Evolutionary conservation across 306 rosid genomes (phyloP).

Genomic region (Medicago ruthenica): DNA sequence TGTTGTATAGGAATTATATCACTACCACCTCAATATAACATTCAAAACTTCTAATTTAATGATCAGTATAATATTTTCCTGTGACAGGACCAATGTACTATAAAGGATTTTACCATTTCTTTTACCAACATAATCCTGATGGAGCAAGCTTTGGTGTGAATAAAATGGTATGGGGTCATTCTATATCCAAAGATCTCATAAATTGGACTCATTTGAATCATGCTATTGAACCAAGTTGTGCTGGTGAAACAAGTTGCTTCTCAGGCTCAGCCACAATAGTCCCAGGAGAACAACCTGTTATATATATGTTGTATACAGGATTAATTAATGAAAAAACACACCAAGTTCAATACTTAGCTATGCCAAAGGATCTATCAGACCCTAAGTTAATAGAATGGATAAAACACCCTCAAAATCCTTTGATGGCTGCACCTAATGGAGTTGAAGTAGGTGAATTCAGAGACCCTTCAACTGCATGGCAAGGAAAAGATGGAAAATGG

Average conservation of each 20-base stretch:
- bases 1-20: too few relatives aligned
- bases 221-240: constrained; percentile 13
- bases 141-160: constrained; percentile 50
- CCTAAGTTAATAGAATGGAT: constrained; percentile 60
- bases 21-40: too few relatives aligned
- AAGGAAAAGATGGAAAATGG: constrained; percentile 53
- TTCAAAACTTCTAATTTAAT: background rate
- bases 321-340: constrained; percentile 28
- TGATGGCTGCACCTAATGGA: constrained; percentile 45
- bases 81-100: constrained; percentile 59
- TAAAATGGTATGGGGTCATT: constrained; percentile 62
- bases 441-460: constrained; percentile 49
- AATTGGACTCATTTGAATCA: constrained; percentile 16
- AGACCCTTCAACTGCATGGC: constrained; percentile 73
- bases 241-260: constrained; percentile 58
- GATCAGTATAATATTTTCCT: background rate
- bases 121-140: constrained; percentile 62
- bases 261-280: constrained; percentile 65
- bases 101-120: constrained; percentile 63
- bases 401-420: constrained; percentile 56
- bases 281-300: constrained; percentile 38
- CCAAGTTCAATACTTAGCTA: constrained; percentile 56
- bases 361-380: constrained; percentile 54
- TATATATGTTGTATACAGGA: constrained; percentile 57
- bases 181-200: constrained; percentile 49